Conservation (phyloP, 345 rosid species). For the Kandelia obovata region DNA sequence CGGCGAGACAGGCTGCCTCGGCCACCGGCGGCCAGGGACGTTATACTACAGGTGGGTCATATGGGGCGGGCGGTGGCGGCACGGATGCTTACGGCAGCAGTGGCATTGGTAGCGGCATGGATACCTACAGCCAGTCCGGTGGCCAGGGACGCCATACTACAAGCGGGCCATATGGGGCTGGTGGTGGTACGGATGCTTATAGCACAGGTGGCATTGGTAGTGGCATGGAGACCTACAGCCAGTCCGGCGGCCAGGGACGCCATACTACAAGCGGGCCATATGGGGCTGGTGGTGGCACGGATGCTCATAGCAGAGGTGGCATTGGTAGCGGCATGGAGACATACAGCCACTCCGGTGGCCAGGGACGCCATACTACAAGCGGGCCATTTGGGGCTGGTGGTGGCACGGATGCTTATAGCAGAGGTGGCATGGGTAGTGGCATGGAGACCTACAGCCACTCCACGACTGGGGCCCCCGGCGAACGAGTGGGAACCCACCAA, state of each 20-base stretch:
- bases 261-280: neutral
- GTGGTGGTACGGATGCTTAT: too few species aligned
- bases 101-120: too few species aligned
- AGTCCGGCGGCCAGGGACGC: conserved; percentile 6
- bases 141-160: conserved; percentile 9
- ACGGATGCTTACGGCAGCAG: too few species aligned
- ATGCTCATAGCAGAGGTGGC: too few species aligned
- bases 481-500: conserved; percentile 38
- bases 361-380: neutral
- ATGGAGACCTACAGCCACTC: conserved; percentile 28
- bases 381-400: too few species aligned
- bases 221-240: neutral
- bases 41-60: neutral
- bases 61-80: too few species aligned
- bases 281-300: too few species aligned
- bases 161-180: too few species aligned
- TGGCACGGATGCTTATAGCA: too few species aligned
- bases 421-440: neutral
- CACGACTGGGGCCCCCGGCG: conserved; percentile 30
- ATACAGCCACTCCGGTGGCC: neutral
- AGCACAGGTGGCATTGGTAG: too few species aligned
- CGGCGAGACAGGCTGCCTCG: conserved; percentile 22
- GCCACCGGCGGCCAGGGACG: conserved; percentile 5
- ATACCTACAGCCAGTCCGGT: neutral
- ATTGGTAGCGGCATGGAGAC: too few species aligned